Evolutionary conservation across 106 monocot species (phyloP).

Genomic region (Ottelia alismoides): DNA sequence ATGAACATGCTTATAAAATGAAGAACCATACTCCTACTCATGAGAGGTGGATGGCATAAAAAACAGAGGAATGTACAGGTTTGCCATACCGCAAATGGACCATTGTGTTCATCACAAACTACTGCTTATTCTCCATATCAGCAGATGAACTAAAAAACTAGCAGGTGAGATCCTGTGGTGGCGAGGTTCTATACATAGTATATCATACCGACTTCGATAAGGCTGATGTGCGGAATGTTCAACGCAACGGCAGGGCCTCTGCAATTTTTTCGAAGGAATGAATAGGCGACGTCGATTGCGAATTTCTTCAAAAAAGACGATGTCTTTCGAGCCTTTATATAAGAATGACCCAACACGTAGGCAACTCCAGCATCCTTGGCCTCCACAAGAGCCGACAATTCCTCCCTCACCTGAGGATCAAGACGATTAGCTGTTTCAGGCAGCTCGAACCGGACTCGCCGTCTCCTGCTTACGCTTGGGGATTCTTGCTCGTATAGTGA

Average conservation of each 20-base stretch:
- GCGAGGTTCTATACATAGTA: conserved; percentile 47
- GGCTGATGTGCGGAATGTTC: conserved; percentile 73
- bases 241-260: conserved; percentile 64
- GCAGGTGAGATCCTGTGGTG: background rate
- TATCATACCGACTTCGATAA: conserved; percentile 82
- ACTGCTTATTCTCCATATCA: too few relatives aligned
- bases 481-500: conserved; percentile 50
- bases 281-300: conserved; percentile 59
- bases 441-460: conserved; percentile 50
- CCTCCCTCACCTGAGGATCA: conserved; percentile 43
- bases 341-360: conserved; percentile 70
- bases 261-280: conserved; percentile 72
- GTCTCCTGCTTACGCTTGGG: conserved; percentile 19
- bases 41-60: too few relatives aligned
- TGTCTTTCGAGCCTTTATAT: conserved; percentile 55
- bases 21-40: too few relatives aligned
- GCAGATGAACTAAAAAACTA: too few relatives aligned
- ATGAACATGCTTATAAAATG: too few relatives aligned
- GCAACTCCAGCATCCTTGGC: conserved; percentile 72
- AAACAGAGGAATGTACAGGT: too few relatives aligned
- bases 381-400: conserved; percentile 37
- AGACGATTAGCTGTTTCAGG: conserved; percentile 8
- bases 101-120: too few relatives aligned
- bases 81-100: too few relatives aligned
- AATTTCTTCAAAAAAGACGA: conserved; percentile 72